Percentiles rank a stretch among this genome's conserved stretches.
Evolutionary conservation across 2,329 filamentous ascomycete genomes (phyloP).

Genomic region (Knoxdaviesia capensis): DNA sequence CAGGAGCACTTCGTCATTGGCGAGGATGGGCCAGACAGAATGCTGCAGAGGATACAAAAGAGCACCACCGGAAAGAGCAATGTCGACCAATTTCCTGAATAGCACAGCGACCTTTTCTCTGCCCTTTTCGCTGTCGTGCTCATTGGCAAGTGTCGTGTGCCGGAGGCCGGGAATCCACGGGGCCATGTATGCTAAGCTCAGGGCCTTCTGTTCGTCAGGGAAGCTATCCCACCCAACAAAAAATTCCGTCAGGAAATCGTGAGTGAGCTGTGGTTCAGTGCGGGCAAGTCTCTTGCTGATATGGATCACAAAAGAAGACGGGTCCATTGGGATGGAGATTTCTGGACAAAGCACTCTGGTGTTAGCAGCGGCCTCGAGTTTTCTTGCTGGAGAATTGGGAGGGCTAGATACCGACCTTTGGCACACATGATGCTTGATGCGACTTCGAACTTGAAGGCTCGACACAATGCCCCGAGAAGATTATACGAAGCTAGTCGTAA

Average conservation of each 20-base stretch:
- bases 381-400: neutral
- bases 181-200: slow-evolving; percentile 49
- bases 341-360: slow-evolving; percentile 17
- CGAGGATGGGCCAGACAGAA: slow-evolving; percentile 43
- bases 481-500: slow-evolving; percentile 48
- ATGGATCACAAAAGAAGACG: slow-evolving; percentile 41
- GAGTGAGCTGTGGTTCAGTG: slow-evolving; percentile 45
- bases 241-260: slow-evolving; percentile 53
- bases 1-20: slow-evolving; percentile 41
- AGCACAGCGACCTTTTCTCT: slow-evolving; percentile 42
- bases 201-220: slow-evolving; percentile 42
- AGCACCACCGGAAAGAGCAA: slow-evolving; percentile 38
- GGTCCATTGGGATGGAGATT: slow-evolving; percentile 40
- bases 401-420: slow-evolving; percentile 24
- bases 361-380: slow-evolving; percentile 2
- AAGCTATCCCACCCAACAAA: slow-evolving; percentile 55
- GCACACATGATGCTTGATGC: slow-evolving; percentile 40
- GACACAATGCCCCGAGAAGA: slow-evolving; percentile 43
- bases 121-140: slow-evolving; percentile 43
- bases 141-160: slow-evolving; percentile 34
- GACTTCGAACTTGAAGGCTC: slow-evolving; percentile 45
- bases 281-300: slow-evolving; percentile 43
- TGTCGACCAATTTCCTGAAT: slow-evolving; percentile 46
- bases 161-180: slow-evolving; percentile 46
- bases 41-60: slow-evolving; percentile 42